Conservation (phyloP, 2,329 filamentous ascomycete species). For the Dothistroma septosporum region DNA sequence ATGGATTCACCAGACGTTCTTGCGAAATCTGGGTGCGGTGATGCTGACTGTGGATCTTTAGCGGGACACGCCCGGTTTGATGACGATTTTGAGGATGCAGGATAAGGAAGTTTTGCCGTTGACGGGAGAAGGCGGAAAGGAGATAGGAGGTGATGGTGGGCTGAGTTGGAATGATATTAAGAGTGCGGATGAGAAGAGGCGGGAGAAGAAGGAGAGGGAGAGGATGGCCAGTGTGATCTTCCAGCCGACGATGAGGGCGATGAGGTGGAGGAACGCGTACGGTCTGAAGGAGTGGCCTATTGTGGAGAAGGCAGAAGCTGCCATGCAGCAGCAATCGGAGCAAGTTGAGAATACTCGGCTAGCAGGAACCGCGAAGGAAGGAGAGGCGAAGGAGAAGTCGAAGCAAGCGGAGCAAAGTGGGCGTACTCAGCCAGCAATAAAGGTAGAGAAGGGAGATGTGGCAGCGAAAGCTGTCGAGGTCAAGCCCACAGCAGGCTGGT, state of each 20-base stretch:
- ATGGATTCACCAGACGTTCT: too few relatives aligned
- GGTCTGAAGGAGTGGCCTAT: neutral
- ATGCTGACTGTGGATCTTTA: too few relatives aligned
- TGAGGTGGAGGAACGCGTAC: neutral
- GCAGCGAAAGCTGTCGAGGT: neutral
- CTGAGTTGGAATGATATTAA: neutral
- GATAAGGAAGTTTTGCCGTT: neutral
- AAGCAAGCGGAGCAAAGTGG: neutral
- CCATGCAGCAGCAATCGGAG: neutral
- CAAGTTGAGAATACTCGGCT: neutral
- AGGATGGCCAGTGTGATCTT: conserved; percentile 2
- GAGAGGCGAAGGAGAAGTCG: neutral
- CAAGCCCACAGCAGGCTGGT: neutral
- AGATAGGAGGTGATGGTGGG: neutral
- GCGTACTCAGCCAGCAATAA: neutral
- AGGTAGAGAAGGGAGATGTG: neutral
- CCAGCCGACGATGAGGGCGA: neutral
- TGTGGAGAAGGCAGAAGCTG: neutral
- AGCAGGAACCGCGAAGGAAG: conserved; percentile 1
- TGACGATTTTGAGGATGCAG: neutral
- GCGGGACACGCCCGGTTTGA: neutral
- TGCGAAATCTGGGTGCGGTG: too few relatives aligned
- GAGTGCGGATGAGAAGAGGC: neutral
- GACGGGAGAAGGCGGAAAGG: neutral
- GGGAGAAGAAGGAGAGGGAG: conserved; percentile 1